phyloP scores from a whole-genome alignment of 2,329 filamentous ascomycete genomes.

The Ceratocystiopsis sp. region DNA sequence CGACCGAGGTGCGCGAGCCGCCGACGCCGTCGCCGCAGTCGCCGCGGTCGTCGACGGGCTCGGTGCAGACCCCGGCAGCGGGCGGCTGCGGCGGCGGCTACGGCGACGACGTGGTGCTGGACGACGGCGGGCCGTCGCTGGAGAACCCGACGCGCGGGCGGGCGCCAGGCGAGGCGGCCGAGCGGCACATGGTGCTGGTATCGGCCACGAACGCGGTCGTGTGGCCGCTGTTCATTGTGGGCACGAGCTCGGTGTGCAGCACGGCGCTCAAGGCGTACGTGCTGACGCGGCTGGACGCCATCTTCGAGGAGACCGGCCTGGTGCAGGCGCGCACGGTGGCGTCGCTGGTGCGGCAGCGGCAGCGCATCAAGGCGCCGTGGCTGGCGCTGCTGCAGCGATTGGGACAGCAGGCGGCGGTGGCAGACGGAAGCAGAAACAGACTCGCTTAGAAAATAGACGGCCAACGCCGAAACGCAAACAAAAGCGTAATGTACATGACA shows the following conservation, averaged over 20 bases:
- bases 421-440: too few species aligned
- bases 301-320: slow-evolving; percentile 28
- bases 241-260: slow-evolving; percentile 28
- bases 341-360: slow-evolving; percentile 22
- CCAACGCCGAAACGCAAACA: neutral
- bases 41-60: slow-evolving; percentile 3
- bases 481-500: neutral
- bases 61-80: slow-evolving; percentile 2
- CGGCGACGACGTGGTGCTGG: slow-evolving; percentile 6
- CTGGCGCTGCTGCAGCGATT: neutral
- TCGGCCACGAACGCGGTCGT: slow-evolving; percentile 31
- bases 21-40: slow-evolving; percentile 5
- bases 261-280: slow-evolving; percentile 25
- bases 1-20: slow-evolving; percentile 7
- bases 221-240: slow-evolving; percentile 32
- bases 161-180: slow-evolving; percentile 20
- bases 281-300: slow-evolving; percentile 25
- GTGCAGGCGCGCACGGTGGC: slow-evolving; percentile 27
- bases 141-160: slow-evolving; percentile 22
- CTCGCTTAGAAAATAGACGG: too few species aligned
- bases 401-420: too few species aligned
- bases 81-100: neutral
- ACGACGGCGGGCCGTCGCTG: slow-evolving; percentile 19
- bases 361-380: slow-evolving; percentile 11
- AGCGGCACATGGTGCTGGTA: slow-evolving; percentile 30